phyloP scores from a whole-genome alignment of 2,329 filamentous ascomycete genomes.

The Microdochium nivale region DNA sequence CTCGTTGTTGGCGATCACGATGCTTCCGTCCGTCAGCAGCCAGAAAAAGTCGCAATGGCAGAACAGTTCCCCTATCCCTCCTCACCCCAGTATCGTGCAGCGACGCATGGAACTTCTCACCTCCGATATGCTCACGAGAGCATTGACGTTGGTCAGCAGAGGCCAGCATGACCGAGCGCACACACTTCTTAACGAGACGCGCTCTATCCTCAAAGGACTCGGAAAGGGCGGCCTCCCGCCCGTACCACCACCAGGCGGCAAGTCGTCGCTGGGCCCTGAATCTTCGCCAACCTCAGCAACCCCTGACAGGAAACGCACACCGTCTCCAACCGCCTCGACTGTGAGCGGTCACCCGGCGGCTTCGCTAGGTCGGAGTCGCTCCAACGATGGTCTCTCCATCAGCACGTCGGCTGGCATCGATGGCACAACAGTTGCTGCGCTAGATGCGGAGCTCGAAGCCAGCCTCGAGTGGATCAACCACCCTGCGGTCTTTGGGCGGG shows the following conservation, averaged over 20 bases:
- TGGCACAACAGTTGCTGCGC: slow-evolving; percentile 66
- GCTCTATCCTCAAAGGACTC: slow-evolving; percentile 89
- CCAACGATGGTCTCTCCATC: slow-evolving; percentile 49
- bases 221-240: slow-evolving; percentile 92
- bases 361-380: slow-evolving; percentile 33
- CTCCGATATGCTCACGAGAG: slow-evolving; percentile 93
- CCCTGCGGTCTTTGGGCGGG: slow-evolving; percentile 86
- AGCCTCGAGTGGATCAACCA: slow-evolving; percentile 97
- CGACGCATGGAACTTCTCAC: slow-evolving; percentile 95
- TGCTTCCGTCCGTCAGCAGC: slow-evolving; percentile 64
- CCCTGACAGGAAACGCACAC: slow-evolving; percentile 46
- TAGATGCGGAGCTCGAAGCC: slow-evolving; percentile 84
- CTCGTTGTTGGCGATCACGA: slow-evolving; percentile 88
- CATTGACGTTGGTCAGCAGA: slow-evolving; percentile 80
- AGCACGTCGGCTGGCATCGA: slow-evolving; percentile 67
- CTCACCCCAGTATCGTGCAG: slow-evolving; percentile 91
- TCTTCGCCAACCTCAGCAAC: slow-evolving; percentile 34
- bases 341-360: slow-evolving; percentile 32
- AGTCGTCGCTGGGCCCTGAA: slow-evolving; percentile 22
- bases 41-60: slow-evolving; percentile 58
- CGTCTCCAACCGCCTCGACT: slow-evolving; percentile 43
- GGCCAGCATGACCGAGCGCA: slow-evolving; percentile 91
- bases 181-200: slow-evolving; percentile 84
- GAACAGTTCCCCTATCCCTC: slow-evolving; percentile 74
- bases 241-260: slow-evolving; percentile 54